A percentile compares a stretch with the other conserved stretches of the same genome.
phyloP scores from a whole-genome alignment of 75 land plant genomes.

The Pinus tabuliformis region DNA sequence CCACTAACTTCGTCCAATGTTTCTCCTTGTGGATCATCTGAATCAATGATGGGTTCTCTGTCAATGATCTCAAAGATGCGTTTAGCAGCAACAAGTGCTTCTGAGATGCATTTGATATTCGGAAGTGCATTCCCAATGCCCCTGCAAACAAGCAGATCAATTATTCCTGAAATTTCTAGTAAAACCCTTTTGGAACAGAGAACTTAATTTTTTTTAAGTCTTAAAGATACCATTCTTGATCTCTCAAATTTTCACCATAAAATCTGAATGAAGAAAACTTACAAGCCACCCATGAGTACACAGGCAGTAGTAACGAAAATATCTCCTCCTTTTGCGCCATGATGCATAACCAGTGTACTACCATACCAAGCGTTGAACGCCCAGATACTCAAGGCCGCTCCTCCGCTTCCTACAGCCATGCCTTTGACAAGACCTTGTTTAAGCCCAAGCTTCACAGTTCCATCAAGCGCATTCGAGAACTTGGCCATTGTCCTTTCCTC shows the following conservation, averaged over 20 bases:
- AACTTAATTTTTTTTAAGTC: too few species aligned
- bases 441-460: constrained; percentile 7
- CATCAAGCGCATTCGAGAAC: constrained; percentile 14
- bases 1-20: constrained; percentile 17
- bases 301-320: constrained; percentile 15
- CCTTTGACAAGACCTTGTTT: constrained; percentile 18
- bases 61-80: constrained; percentile 31
- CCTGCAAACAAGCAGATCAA: constrained; percentile 1
- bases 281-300: constrained; percentile 22
- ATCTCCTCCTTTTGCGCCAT: constrained; percentile 15
- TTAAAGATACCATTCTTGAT: too few species aligned
- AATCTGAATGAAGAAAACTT: not conserved
- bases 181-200: too few species aligned
- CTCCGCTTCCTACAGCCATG: constrained; percentile 22
- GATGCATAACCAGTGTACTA: constrained; percentile 12
- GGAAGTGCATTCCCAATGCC: constrained; percentile 9
- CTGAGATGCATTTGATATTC: constrained; percentile 13
- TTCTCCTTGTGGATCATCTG: constrained; percentile 10
- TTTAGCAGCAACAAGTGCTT: constrained; percentile 20
- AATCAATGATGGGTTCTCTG: constrained; percentile 25
- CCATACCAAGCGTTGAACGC: constrained; percentile 35
- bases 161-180: not conserved
- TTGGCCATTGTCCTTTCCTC: constrained; percentile 14
- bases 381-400: constrained; percentile 20
- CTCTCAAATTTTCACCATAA: too few species aligned